Conservation (phyloP, 306 rosid genomes). For the Astragalus membranaceus region DNA sequence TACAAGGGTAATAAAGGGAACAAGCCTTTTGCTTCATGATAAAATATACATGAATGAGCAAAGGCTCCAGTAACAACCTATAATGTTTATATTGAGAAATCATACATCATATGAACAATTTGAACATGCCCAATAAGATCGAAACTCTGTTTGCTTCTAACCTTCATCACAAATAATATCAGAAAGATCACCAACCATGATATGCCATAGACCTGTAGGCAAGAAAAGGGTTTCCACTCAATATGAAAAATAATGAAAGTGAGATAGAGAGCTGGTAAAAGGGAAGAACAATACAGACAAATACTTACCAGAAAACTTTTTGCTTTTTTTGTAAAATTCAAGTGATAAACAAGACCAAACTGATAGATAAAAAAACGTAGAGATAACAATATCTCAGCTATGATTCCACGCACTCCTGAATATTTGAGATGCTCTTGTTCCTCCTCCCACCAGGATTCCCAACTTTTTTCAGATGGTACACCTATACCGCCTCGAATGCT, state of each 20-base stretch:
- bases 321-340: slow-evolving; percentile 44
- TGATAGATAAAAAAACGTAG: slow-evolving; percentile 93
- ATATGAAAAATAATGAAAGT: background rate
- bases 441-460: slow-evolving; percentile 99
- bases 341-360: slow-evolving; percentile 92
- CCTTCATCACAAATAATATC: slow-evolving; percentile 90
- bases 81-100: slow-evolving; percentile 1
- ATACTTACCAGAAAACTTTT: slow-evolving; percentile 64
- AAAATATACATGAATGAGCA: background rate
- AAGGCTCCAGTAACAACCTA: background rate
- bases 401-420: slow-evolving; percentile 81
- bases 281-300: background rate
- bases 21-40: background rate
- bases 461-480: slow-evolving; percentile 87
- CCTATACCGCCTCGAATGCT: slow-evolving; percentile 91
- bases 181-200: slow-evolving; percentile 92
- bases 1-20: background rate
- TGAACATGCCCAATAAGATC: slow-evolving; percentile 5
- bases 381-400: slow-evolving; percentile 70
- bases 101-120: slow-evolving; percentile 7
- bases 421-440: slow-evolving; percentile 90
- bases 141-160: slow-evolving; percentile 27
- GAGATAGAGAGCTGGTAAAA: background rate
- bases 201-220: slow-evolving; percentile 77
- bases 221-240: slow-evolving; percentile 13